Base-by-base conservation (phyloP, 805 yeast genomes). In the Monosporozyma unispora region DNA sequence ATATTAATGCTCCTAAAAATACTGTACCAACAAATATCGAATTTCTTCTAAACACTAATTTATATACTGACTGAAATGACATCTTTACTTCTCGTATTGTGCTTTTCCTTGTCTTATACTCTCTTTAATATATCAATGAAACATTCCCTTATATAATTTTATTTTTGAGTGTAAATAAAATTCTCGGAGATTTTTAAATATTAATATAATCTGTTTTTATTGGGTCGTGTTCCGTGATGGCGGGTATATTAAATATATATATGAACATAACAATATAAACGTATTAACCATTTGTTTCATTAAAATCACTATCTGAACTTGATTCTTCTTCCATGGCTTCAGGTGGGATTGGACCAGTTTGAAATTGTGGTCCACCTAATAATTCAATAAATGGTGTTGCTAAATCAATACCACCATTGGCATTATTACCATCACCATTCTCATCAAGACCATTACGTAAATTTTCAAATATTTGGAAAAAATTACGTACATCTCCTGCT, bases 41-140 rank as follows among this genome's bases (percentile, higher is more conserved):
- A 81, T 91, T 90, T 79, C 96, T 87, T 79, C 87, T 87, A 79
- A 87, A 82, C 50, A 84, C 60, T 35, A 75, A 69, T 78, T 81
- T 82, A 79, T 79, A 81, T 53, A 81, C 62, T 44, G 79, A 67
- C 42, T 84, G 64, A 58, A 69, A 59, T 51, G 73, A 39, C 42
- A 37, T 37, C 8, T 18, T 37, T 2, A 60, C 72, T 25, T 23
- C 12, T 42, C n/a, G n/a, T n/a, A n/a, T n/a, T n/a, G 7, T 42
- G 29, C 8, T 40, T 22, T 22, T 21, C 65, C 51, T 27, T 47
- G 11, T 44, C n/a, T 29, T 8, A 29, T 29, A 29, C 14, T 10
- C 10, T 3, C 14, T 31, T 31, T n/a, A n/a, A n/a, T n/a, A n/a
- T n/a, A n/a, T n/a, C n/a, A n/a, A n/a, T n/a, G n/a, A n/a, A n/a